Base-by-base conservation (phyloP, 495 filamentous ascomycete genomes). In the Evernia prunastri region DNA sequence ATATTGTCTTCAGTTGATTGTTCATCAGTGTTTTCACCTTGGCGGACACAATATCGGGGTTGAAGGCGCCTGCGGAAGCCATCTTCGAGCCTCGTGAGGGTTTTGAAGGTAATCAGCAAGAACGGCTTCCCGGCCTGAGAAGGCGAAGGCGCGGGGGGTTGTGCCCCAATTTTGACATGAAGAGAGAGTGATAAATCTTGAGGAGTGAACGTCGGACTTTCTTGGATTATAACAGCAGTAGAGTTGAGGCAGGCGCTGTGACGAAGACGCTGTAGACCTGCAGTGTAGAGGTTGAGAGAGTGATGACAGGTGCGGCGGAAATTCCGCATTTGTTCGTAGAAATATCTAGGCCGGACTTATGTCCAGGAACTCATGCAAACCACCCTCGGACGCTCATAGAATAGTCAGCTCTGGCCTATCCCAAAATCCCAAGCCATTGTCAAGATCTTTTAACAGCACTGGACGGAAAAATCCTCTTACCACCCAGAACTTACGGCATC, bases 1-100 rank as follows among this genome's bases (percentile, higher is more conserved):
- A 84, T 67, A 97, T 87, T 20, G 77, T 73, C 64, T 91, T 89
- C 45, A 98, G 82, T 59, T 88, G 82, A 36, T 80, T 80, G 73
- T 92, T 92, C 65, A 89, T 80, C 40, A 88, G 73, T 18, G 76
- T 80, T 71, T 87, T 87, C 36, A 86, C 75, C 61, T 78, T 71
- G 37, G 77, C 74, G 31, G 73, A 70, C 17, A 84, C 70, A 57
- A 72, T 68, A 29, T 74, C 71, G 36, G 63, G 27, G 42, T 63
- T 63, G 35, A 37, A 8, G 23, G 60, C 25, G 18, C 45, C 61
- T 56, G 56, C 56, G 3, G 62, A 64, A 59, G 42, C 56, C 62
- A 64, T 64, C 5, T 59, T 37, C 15, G 39, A 23, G 40, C 17
- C 23, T 40, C 42, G 39, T 58, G 37, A 35, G 51, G 6, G 51